These are phyloP conservation scores for Podospora tetraspora DNA, from an alignment of 495 filamentous ascomycete genomes.

Conservation along the genomic window DNA sequence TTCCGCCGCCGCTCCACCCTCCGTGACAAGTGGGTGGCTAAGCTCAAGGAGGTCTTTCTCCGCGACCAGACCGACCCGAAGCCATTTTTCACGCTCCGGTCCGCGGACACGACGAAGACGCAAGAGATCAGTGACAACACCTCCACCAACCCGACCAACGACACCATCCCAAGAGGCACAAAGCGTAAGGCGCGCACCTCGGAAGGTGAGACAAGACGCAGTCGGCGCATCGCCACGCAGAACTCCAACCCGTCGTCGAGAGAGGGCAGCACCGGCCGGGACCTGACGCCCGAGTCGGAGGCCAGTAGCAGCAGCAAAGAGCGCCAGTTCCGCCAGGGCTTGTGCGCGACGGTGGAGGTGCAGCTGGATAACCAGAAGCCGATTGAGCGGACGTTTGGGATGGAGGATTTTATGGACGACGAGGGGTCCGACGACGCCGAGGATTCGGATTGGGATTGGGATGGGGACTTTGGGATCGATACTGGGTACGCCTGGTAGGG, in stretches of 20 bases:
- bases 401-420: constrained; percentile 78
- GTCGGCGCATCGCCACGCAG: constrained; percentile 21
- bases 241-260: constrained; percentile 18
- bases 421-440: constrained; percentile 50
- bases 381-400: constrained; percentile 63
- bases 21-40: constrained; percentile 64
- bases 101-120: neutral
- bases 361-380: constrained; percentile 79
- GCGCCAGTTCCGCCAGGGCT: constrained; percentile 56
- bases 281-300: neutral
- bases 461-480: constrained; percentile 30
- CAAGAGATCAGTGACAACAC: neutral
- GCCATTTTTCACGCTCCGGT: constrained; percentile 25
- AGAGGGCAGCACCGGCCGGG: constrained; percentile 21
- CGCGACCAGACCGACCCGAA: constrained; percentile 50
- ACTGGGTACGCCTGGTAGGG: constrained; percentile 27
- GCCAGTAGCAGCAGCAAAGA: constrained; percentile 13
- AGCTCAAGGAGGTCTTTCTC: constrained; percentile 60
- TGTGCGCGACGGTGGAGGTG: constrained; percentile 76
- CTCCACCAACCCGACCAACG: neutral
- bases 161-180: neutral
- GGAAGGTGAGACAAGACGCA: constrained; percentile 18
- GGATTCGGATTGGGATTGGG: constrained; percentile 72
- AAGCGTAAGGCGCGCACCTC: neutral
- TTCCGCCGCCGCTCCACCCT: constrained; percentile 75